phyloP scores from a whole-genome alignment of 257 asterid genomes.

The Cruciata laevipes region DNA sequence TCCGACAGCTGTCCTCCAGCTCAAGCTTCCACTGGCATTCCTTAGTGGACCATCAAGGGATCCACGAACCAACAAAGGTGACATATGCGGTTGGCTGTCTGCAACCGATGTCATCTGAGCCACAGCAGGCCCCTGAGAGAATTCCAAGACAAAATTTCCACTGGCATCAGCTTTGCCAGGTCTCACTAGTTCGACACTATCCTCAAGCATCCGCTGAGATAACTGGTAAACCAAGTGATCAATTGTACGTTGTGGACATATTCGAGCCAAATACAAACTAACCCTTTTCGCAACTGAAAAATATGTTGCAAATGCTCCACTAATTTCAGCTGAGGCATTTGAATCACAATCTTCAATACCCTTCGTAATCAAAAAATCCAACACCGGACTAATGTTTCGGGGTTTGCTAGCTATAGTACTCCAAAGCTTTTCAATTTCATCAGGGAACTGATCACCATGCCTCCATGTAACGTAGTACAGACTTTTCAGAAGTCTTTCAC shows the following conservation, averaged over 20 bases:
- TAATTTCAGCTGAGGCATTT: constrained; percentile 94
- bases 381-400: constrained; percentile 89
- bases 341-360: constrained; percentile 99
- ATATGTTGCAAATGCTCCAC: constrained; percentile 98
- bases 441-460: constrained; percentile 99
- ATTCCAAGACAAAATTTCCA: constrained; percentile 72
- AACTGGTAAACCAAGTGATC: constrained; percentile 98
- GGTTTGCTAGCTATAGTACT: constrained; percentile 98
- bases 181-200: constrained; percentile 69
- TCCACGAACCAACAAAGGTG: constrained; percentile 94
- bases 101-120: constrained; percentile 69
- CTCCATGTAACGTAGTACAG: constrained; percentile 97
- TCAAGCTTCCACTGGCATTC: constrained; percentile 92
- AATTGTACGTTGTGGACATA: constrained; percentile 95
- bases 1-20: constrained; percentile 99
- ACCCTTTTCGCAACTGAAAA: constrained; percentile 98
- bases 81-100: constrained; percentile 97
- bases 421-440: constrained; percentile 98
- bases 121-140: constrained; percentile 84
- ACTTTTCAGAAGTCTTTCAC: constrained; percentile 88
- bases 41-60: constrained; percentile 95
- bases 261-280: constrained; percentile 90
- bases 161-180: constrained; percentile 63
- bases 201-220: constrained; percentile 99
- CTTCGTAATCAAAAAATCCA: constrained; percentile 93